Evolutionary conservation across 2,329 filamentous ascomycete species (phyloP), one percentile per base, ranked within the genome.

Genomic region (Juglanconis oblonga): DNA sequence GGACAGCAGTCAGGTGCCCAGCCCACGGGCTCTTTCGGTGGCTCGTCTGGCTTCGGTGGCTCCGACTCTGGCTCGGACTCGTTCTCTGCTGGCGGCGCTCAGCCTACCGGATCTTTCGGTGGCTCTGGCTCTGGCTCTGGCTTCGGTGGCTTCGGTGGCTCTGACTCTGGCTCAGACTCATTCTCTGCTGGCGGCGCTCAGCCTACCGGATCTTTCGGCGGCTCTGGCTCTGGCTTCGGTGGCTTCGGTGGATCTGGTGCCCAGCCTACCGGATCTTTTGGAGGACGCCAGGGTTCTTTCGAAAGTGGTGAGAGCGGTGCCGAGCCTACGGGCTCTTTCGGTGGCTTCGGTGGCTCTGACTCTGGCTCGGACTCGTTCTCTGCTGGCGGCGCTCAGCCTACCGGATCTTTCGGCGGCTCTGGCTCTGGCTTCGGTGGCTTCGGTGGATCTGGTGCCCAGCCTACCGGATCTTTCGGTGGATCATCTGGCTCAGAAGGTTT

Each of bases 391-490:
- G n/a, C 57, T 31, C n/a, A 31, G 33, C 51, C 57, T 17, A 59
- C 56, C 40, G 56, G 51, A 1, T 17, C 44, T 9, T 52, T 59
- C 32, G 51, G 51, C 0, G 47, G 55, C n/a, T 17, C n/a, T 45
- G 44, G 4, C n/a, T 6, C 14, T 11, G 52, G 52, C 8, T 45
- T 50, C 42, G 45, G 47, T 6, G 47, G 52, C 33, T 36, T 49
- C 14, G 51, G 51, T 14, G 51, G 52, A 4, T 44, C 45, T 17
- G 59, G 59, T 4, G 50, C 59, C 4, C n/a, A 38, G 50, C 55
- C 59, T 10, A 61, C 55, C n/a, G 56, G 59, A 8, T 10, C 29
- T 3, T 58, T 57, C 48, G 59, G 55, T 9, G 54, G 58, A 36
- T 51, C 17, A n/a, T 53, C 51, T 32, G 54, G 42, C 42, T 53